Percentiles rank a stretch among this genome's conserved stretches.
These are phyloP conservation scores for Periconia macrospinosa DNA, from an alignment of 2,329 filamentous ascomycete species.

Conservation along the genomic window DNA sequence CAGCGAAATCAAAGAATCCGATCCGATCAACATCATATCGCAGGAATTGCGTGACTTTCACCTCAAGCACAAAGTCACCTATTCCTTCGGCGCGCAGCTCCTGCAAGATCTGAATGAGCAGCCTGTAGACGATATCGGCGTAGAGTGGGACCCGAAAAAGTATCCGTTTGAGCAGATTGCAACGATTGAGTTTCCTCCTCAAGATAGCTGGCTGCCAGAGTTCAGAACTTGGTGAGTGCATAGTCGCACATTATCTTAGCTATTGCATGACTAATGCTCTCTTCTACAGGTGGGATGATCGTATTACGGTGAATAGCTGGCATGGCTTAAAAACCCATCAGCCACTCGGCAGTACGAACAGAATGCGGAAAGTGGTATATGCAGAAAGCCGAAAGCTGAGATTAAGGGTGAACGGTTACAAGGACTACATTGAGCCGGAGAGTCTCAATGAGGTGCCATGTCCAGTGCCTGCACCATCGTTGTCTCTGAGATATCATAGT, in stretches of 20 bases:
- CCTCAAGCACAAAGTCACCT: constrained; percentile 22
- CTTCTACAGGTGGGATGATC: constrained; percentile 36
- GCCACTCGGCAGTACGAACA: constrained; percentile 44
- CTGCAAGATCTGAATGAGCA: constrained; percentile 52
- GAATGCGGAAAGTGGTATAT: constrained; percentile 47
- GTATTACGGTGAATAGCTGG: constrained; percentile 45
- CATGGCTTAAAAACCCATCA: constrained; percentile 44
- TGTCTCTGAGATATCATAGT: constrained; percentile 18
- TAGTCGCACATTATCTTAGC: too few species aligned
- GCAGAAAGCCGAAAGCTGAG: constrained; percentile 45
- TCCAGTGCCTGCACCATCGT: constrained; percentile 16
- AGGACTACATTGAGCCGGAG: constrained; percentile 43
- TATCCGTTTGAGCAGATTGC: constrained; percentile 54
- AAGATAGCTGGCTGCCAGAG: constrained; percentile 45
- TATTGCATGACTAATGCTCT: background rate
- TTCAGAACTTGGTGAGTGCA: constrained; percentile 36
- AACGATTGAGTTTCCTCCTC: constrained; percentile 44
- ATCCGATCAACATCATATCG: constrained; percentile 31
- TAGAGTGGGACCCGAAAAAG: constrained; percentile 50
- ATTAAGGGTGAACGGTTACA: constrained; percentile 43
- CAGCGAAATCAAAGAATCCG: constrained; percentile 26
- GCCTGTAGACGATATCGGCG: constrained; percentile 40
- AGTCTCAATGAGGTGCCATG: constrained; percentile 42
- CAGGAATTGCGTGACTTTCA: constrained; percentile 20
- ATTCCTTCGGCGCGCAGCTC: constrained; percentile 50